Evolutionary conservation across 2,329 filamentous ascomycete genomes (phyloP).

Genomic region (Pyrenophora teres): DNA sequence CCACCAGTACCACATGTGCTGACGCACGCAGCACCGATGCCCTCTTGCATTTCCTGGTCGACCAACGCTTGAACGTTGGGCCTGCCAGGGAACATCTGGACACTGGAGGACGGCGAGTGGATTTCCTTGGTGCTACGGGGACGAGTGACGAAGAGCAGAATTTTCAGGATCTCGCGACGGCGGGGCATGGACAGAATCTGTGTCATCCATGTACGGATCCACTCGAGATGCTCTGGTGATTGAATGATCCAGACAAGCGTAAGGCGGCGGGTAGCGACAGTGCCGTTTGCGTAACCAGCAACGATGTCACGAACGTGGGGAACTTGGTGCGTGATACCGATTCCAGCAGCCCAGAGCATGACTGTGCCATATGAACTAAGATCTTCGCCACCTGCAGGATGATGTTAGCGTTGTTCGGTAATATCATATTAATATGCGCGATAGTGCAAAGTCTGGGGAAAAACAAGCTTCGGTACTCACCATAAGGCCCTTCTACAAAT

Average conservation of each 20-base stretch:
- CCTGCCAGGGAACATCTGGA: constrained; percentile 90
- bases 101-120: constrained; percentile 73
- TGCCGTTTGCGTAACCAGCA: constrained; percentile 64
- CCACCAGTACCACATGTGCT: constrained; percentile 77
- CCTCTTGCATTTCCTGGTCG: constrained; percentile 77
- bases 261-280: constrained; percentile 78
- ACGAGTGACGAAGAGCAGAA: constrained; percentile 88
- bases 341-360: constrained; percentile 87
- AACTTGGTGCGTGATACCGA: constrained; percentile 94
- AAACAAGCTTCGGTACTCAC: constrained; percentile 41
- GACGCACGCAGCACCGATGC: constrained; percentile 87
- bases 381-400: constrained; percentile 67
- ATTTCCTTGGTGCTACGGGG: constrained; percentile 85
- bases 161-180: constrained; percentile 79
- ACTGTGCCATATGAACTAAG: constrained; percentile 92
- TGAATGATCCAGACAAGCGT: constrained; percentile 93
- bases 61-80: constrained; percentile 83
- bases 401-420: constrained; percentile 33
- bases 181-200: constrained; percentile 79
- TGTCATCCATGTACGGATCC: constrained; percentile 92
- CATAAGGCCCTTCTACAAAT: constrained; percentile 87
- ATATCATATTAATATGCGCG: constrained; percentile 28
- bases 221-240: constrained; percentile 85
- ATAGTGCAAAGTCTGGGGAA: constrained; percentile 30
- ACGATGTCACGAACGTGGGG: constrained; percentile 77